Percentiles rank a stretch among this genome's conserved stretches.
phyloP scores from a whole-genome alignment of 2,329 filamentous ascomycete species.

The Hyphodiscus sp. region DNA sequence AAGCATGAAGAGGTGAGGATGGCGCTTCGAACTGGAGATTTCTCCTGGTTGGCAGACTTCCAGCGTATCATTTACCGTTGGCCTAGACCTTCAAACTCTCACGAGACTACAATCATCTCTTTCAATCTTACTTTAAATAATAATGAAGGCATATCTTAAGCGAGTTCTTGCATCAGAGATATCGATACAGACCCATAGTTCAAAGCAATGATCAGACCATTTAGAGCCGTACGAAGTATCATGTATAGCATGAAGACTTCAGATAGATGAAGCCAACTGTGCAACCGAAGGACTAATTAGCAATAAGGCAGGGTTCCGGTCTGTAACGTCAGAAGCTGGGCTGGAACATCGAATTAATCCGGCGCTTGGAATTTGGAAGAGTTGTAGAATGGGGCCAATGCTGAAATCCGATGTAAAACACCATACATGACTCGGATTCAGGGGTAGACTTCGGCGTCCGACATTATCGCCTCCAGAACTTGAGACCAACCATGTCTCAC shows the following conservation, averaged over 20 bases:
- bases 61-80: no score
- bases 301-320: constrained; percentile 3
- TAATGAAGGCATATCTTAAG: neutral
- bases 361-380: neutral
- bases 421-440: constrained; percentile 9
- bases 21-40: neutral
- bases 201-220: neutral
- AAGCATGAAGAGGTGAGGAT: neutral
- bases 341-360: neutral
- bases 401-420: constrained; percentile 1
- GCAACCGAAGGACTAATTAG: neutral
- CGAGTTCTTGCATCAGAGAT: neutral
- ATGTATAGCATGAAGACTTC: constrained; percentile 8
- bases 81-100: no score
- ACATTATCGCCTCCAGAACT: constrained; percentile 13
- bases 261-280: constrained; percentile 8
- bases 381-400: neutral
- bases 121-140: neutral
- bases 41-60: no score
- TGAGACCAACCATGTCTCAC: constrained; percentile 8
- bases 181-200: neutral
- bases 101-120: no score
- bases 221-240: neutral
- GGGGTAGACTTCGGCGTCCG: constrained; percentile 8
- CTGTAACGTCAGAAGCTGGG: neutral